Percentiles rank a stretch among this genome's conserved stretches.
phyloP scores from a whole-genome alignment of 208 protist species.

The Leishmania tarentolae region DNA sequence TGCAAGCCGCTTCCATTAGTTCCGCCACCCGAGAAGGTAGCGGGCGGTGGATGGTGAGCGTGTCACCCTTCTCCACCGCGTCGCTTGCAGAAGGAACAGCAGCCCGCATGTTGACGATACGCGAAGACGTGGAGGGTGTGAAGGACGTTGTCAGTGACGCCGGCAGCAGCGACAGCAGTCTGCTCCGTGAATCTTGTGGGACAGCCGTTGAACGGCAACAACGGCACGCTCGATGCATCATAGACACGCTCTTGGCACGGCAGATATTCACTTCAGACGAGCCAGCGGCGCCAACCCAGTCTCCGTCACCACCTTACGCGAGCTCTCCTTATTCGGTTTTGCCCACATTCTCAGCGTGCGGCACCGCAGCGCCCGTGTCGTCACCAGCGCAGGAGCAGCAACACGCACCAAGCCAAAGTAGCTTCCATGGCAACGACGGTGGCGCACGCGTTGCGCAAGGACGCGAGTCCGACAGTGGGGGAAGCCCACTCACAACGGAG shows the following conservation, averaged over 20 bases:
- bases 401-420: neutral
- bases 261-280: constrained; percentile 16
- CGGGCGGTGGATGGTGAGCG: constrained; percentile 27
- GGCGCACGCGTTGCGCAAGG: too few relatives aligned
- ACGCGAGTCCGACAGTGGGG: neutral
- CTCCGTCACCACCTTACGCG: neutral
- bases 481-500: neutral
- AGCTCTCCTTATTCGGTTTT: constrained; percentile 14
- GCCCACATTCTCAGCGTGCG: constrained; percentile 16
- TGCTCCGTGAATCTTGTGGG: too few relatives aligned
- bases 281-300: neutral
- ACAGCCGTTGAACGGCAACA: neutral
- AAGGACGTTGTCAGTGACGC: neutral
- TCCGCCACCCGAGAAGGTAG: constrained; percentile 22
- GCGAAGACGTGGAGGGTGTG: neutral
- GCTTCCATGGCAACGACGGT: neutral
- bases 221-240: constrained; percentile 19
- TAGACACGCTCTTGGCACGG: constrained; percentile 24
- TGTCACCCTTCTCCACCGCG: constrained; percentile 33
- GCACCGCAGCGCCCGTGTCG: neutral
- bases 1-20: neutral
- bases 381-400: neutral
- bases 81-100: constrained; percentile 2
- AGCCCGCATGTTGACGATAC: neutral
- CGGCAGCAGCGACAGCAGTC: neutral